Conservation (phyloP, 306 rosid genomes). For the Pyrus betulifolia region DNA sequence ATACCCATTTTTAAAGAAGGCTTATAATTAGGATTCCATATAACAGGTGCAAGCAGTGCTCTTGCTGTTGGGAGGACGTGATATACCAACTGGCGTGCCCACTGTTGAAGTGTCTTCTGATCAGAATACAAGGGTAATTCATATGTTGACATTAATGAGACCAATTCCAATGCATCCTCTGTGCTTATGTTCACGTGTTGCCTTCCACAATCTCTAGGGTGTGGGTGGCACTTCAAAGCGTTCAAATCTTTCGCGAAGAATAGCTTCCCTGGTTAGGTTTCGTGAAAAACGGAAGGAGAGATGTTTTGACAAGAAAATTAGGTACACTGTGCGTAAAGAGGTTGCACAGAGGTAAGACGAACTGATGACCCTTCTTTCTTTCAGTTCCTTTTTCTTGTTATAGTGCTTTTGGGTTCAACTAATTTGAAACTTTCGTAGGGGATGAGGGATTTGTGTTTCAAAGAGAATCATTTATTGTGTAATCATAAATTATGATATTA, state of each 20-base stretch:
- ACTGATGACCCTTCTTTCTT: background rate
- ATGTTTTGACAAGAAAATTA: constrained; percentile 95
- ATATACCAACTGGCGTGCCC: constrained; percentile 49
- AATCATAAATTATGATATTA: background rate
- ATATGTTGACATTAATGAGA: constrained; percentile 17
- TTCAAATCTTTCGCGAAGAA: constrained; percentile 79
- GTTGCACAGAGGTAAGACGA: constrained; percentile 86
- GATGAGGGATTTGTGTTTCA: background rate
- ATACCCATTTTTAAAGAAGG: constrained; percentile 4
- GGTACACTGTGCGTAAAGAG: constrained; percentile 88
- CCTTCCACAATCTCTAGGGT: constrained; percentile 43
- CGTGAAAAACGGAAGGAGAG: constrained; percentile 96
- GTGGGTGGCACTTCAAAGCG: constrained; percentile 52
- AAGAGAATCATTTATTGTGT: background rate
- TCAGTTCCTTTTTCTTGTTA: background rate
- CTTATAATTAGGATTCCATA: background rate
- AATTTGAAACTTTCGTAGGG: background rate
- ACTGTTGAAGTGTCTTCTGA: constrained; percentile 46
- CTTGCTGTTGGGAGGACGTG: constrained; percentile 76
- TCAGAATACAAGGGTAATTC: constrained; percentile 61
- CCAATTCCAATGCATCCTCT: constrained; percentile 20
- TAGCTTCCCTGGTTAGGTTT: constrained; percentile 91
- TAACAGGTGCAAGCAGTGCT: constrained; percentile 92
- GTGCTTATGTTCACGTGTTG: constrained; percentile 23
- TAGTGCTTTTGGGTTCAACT: background rate